A percentile compares a stretch with the other conserved stretches of the same genome.
These are phyloP conservation scores for Dillenia suffruticosa DNA, from an alignment of 164 flowering plant genomes.

Conservation along the genomic window DNA sequence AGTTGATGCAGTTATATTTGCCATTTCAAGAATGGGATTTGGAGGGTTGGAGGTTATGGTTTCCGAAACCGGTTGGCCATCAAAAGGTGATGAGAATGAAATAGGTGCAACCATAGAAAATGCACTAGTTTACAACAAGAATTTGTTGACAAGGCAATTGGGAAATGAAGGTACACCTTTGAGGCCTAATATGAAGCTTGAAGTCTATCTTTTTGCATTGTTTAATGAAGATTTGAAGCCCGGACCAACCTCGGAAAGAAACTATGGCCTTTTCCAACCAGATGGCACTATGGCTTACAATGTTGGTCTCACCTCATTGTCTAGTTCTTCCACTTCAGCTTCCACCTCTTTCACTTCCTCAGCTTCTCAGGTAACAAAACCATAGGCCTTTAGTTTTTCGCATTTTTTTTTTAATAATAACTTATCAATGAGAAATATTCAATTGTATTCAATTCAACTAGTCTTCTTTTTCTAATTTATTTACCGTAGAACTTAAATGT, in stretches of 20 bases:
- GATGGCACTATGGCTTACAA: conserved; percentile 87
- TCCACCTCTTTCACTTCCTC: conserved; percentile 56
- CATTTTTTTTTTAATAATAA: not conserved
- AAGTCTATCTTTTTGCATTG: conserved; percentile 78
- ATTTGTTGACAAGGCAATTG: conserved; percentile 66
- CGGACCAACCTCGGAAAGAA: conserved; percentile 88
- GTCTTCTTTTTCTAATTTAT: not conserved
- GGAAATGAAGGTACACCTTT: conserved; percentile 77
- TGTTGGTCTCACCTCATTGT: conserved; percentile 53
- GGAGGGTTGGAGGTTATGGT: conserved; percentile 64
- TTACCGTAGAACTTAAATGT: not conserved
- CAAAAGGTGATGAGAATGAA: conserved; percentile 76
- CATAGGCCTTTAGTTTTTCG: conserved; percentile 1
- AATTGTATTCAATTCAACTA: too few species aligned
- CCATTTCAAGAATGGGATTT: conserved; percentile 60
- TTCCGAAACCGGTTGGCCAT: conserved; percentile 98
- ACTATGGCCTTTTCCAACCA: conserved; percentile 84
- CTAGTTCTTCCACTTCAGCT: conserved; percentile 31
- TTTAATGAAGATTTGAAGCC: conserved; percentile 90
- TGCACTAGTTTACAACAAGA: conserved; percentile 66
- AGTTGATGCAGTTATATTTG: conserved; percentile 80
- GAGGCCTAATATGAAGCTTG: conserved; percentile 63
- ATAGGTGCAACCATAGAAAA: conserved; percentile 68
- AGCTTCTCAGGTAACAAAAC: conserved; percentile 46
- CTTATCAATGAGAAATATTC: too few species aligned